A percentile compares a stretch with the other conserved stretches of the same genome.
These are phyloP conservation scores for Babesia ovata DNA, from an alignment of 169 alveolate genomes.

Conservation along the genomic window DNA sequence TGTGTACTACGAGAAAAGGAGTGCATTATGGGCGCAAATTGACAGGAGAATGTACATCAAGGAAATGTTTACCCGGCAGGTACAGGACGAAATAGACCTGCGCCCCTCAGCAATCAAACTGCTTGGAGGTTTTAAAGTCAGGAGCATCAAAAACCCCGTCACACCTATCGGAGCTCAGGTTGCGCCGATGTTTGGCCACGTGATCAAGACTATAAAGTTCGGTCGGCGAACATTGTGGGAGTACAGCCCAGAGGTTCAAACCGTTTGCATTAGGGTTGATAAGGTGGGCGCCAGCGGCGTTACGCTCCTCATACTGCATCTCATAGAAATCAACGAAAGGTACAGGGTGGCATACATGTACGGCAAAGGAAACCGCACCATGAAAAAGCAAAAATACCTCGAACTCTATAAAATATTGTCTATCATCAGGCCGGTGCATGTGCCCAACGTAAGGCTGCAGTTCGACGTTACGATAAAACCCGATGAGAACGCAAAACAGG, in stretches of 20 bases:
- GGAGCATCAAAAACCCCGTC: not conserved
- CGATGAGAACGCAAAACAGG: not conserved
- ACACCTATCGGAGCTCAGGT: not conserved
- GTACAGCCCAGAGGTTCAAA: not conserved
- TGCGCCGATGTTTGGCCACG: not conserved
- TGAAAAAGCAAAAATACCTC: not conserved
- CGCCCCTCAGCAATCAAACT: no score
- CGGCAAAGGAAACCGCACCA: slow-evolving; percentile 5
- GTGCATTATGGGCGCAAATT: not conserved
- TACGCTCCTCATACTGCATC: not conserved
- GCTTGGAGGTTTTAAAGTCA: not conserved
- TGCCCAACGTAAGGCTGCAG: not conserved
- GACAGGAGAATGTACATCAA: not conserved
- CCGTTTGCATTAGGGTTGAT: not conserved
- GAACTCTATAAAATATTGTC: not conserved
- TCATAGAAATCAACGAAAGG: not conserved
- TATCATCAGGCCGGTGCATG: not conserved
- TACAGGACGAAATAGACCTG: no score
- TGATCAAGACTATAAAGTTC: not conserved
- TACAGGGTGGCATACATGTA: not conserved
- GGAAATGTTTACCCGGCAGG: not conserved
- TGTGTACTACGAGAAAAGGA: not conserved
- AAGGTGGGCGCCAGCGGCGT: not conserved
- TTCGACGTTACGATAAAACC: not conserved
- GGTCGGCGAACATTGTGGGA: not conserved